Conservation (phyloP, 1,284 basidiomycete species). For the Mycosarcoma mackinlayi region DNA sequence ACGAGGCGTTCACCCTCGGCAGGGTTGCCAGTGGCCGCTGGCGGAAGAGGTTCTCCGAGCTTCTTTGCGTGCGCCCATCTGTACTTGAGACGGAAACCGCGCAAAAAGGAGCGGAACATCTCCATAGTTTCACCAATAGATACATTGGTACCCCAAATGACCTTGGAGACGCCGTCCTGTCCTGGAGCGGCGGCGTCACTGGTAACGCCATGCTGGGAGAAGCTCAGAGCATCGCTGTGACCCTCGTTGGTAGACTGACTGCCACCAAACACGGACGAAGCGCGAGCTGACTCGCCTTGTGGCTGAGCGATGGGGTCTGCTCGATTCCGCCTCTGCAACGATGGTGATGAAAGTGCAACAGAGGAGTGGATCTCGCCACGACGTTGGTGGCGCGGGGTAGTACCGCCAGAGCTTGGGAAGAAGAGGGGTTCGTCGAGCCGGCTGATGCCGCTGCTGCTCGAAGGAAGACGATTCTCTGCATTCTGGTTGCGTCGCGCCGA, state of each 20-base stretch:
- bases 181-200: constrained; percentile 46
- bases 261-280: constrained; percentile 83
- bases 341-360: constrained; percentile 55
- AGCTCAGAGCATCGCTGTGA: constrained; percentile 74
- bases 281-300: constrained; percentile 21
- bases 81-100: constrained; percentile 93
- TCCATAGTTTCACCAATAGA: constrained; percentile 90
- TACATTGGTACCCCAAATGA: constrained; percentile 95
- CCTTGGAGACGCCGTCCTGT: constrained; percentile 77
- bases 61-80: constrained; percentile 80
- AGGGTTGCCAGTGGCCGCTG: constrained; percentile 36
- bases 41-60: constrained; percentile 71
- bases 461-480: constrained; percentile 44
- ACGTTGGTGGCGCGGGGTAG: constrained; percentile 58
- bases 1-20: constrained; percentile 69
- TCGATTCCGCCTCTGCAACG: constrained; percentile 26
- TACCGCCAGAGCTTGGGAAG: constrained; percentile 62
- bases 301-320: constrained; percentile 11
- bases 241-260: constrained; percentile 76
- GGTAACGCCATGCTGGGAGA: constrained; percentile 55
- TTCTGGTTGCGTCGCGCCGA: constrained; percentile 30
- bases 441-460: constrained; percentile 48
- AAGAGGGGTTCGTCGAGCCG: constrained; percentile 61
- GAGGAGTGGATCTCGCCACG: constrained; percentile 66
- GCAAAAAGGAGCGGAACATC: constrained; percentile 86